phyloP scores from a whole-genome alignment of 768 basidiomycete species.

The Leccinum uliginosum region DNA sequence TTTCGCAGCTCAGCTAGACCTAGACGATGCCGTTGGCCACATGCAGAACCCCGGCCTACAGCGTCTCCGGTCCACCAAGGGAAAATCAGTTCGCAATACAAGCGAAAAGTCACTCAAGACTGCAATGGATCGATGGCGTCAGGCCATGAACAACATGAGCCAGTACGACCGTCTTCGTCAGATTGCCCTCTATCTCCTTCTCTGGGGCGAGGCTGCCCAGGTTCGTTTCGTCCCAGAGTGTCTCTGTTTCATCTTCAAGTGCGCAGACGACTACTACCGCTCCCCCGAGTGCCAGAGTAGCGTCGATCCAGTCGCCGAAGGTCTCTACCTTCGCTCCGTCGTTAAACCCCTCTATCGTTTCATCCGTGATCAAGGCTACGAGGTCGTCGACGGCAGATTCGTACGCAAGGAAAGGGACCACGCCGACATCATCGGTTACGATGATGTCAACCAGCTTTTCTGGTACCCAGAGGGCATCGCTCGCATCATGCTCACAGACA shows the following conservation, averaged over 20 bases:
- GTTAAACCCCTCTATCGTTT: slow-evolving; percentile 94
- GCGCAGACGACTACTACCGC: slow-evolving; percentile 99
- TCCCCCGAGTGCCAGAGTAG: slow-evolving; percentile 96
- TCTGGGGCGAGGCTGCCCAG: slow-evolving; percentile 98
- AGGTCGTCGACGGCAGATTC: slow-evolving; percentile 93
- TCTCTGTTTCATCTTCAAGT: slow-evolving; percentile 99
- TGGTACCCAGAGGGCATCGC: slow-evolving; percentile 99
- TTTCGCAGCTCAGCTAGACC: slow-evolving; percentile 97
- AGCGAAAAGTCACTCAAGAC: slow-evolving; percentile 67
- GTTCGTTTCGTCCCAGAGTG: slow-evolving; percentile 96
- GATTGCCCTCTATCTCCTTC: slow-evolving; percentile 90
- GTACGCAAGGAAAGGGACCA: slow-evolving; percentile 92
- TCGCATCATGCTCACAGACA: slow-evolving; percentile 82
- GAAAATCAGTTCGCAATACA: slow-evolving; percentile 51
- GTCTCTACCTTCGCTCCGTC: slow-evolving; percentile 87
- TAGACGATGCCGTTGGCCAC: slow-evolving; percentile 94
- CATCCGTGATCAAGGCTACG: slow-evolving; percentile 96
- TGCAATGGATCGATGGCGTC: slow-evolving; percentile 90
- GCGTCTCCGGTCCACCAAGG: slow-evolving; percentile 72
- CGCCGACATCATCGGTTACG: slow-evolving; percentile 93
- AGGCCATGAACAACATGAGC: slow-evolving; percentile 98
- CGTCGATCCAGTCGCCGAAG: slow-evolving; percentile 89
- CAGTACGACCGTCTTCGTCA: slow-evolving; percentile 97
- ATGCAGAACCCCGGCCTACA: slow-evolving; percentile 87
- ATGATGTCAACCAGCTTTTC: slow-evolving; percentile 98